A percentile compares a stretch with the other conserved stretches of the same genome.
Evolutionary conservation across 805 yeast genomes (phyloP).

Genomic region (Kluyveromyces wickerhamii): DNA sequence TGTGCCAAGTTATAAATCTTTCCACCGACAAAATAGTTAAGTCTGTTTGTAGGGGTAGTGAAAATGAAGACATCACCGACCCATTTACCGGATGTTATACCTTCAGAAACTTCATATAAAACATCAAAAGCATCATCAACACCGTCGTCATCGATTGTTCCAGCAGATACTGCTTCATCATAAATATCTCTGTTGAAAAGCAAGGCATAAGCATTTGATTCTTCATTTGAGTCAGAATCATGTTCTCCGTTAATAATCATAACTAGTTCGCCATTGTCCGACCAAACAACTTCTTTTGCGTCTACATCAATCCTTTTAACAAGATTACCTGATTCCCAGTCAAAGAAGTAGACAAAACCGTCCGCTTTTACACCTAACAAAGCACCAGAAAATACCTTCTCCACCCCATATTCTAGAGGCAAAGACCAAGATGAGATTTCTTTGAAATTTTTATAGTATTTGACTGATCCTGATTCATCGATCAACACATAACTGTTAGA

Average conservation of each 20-base stretch:
- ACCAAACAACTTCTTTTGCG: slow-evolving; percentile 77
- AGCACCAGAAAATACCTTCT: slow-evolving; percentile 83
- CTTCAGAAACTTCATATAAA: slow-evolving; percentile 71
- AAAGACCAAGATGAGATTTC: slow-evolving; percentile 58
- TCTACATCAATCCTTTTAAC: slow-evolving; percentile 89
- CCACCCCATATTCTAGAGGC: slow-evolving; percentile 64
- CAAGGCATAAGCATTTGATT: slow-evolving; percentile 61
- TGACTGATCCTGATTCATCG: slow-evolving; percentile 56
- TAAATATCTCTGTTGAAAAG: slow-evolving; percentile 63
- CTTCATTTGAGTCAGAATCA: slow-evolving; percentile 19
- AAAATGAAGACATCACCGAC: slow-evolving; percentile 95
- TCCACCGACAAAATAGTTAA: slow-evolving; percentile 93
- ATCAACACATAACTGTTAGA: slow-evolving; percentile 80
- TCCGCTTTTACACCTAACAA: slow-evolving; percentile 76
- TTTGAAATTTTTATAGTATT: slow-evolving; percentile 76
- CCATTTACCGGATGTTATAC: slow-evolving; percentile 85
- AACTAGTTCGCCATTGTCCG: slow-evolving; percentile 85
- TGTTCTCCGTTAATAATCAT: slow-evolving; percentile 58
- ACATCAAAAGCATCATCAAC: slow-evolving; percentile 82
- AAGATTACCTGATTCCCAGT: slow-evolving; percentile 82
- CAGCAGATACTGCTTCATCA: slow-evolving; percentile 50
- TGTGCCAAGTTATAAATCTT: slow-evolving; percentile 87
- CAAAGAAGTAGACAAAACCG: slow-evolving; percentile 81
- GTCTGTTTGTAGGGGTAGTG: slow-evolving; percentile 78
- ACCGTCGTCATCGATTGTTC: slow-evolving; percentile 64